Evolutionary conservation across 2,329 filamentous ascomycete species (phyloP), one percentile per base, ranked within the genome.

Genomic region (Pezicula radicicola): DNA sequence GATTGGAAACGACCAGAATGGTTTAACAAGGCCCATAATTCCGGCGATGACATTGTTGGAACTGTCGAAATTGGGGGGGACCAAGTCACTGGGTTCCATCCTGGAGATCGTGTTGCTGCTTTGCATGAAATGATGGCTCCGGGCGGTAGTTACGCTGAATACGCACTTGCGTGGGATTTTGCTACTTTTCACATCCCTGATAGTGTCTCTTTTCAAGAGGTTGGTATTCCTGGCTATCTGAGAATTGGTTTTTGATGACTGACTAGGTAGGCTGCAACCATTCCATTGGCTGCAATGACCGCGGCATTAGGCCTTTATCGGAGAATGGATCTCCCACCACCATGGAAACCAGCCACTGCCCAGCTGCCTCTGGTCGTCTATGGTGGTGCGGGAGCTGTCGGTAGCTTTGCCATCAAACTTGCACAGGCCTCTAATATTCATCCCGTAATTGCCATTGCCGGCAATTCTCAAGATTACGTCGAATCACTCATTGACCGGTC

Each of bases 71-170:
- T 66, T 45, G 69, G 78, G n/a, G 77, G 78, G 7, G 56, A 66
- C n/a, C 66, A 72, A 35, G 75, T 78, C 3, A 70, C 65, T 43
- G 33, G 46, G 28, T 79, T 60, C 44, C 53, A 56, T 12, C 53
- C 52, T 9, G 75, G 74, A 16, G 73, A 77, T 49, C 71, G 75
- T 12, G 75, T 77, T 8, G 72, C 70, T 0, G 73, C 71, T 1
- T 75, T 75, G 45, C 74, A 77, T 50, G 68, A 78, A 54, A 82
- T 85, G 74, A 58, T 66, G 44, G 68, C 70, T 1, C 70, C 75
- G 0, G 61, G 72, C 15, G 83, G 83, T 1, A 74, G 72, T 2
- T 86, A 76, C 52, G 83, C 81, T 2, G 81, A 85, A 60, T 86
- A 85, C 55, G 78, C 80, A 3, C 62, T 84, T 2, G 75, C 75